Conservation (phyloP, 2,329 filamentous ascomycete species). For the Nemania sp. region DNA sequence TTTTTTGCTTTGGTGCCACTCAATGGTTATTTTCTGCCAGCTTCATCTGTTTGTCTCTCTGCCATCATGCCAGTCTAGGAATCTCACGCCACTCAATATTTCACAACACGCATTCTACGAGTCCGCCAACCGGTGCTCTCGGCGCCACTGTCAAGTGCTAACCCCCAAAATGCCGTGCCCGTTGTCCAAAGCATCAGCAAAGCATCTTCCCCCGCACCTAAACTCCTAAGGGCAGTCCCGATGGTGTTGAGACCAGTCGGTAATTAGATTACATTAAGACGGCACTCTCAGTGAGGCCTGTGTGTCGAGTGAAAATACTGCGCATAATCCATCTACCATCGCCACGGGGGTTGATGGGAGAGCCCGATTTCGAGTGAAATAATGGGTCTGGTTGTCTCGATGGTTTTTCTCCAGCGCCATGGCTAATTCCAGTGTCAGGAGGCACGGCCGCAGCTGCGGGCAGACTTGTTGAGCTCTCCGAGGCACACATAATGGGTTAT, state of each 20-base stretch:
- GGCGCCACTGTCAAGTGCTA: neutral
- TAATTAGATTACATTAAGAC: neutral
- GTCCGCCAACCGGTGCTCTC: neutral
- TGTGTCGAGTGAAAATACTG: neutral
- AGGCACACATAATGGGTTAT: constrained; percentile 84
- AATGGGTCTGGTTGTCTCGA: neutral
- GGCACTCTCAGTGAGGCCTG: neutral
- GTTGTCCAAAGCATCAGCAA: neutral
- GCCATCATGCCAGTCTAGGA: neutral
- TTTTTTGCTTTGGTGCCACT: neutral
- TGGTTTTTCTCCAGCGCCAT: constrained; percentile 13
- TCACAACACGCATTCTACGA: neutral
- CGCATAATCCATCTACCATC: neutral
- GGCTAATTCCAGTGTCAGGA: constrained; percentile 57
- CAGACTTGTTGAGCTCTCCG: constrained; percentile 82
- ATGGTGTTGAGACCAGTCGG: neutral
- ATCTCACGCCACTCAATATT: neutral
- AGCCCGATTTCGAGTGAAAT: neutral
- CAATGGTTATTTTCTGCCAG: neutral
- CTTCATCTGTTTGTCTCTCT: neutral
- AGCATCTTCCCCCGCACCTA: neutral
- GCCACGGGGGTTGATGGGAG: neutral
- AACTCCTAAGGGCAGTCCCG: neutral
- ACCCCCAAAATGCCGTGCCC: neutral
- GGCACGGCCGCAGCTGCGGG: constrained; percentile 89